phyloP scores from a whole-genome alignment of 2,329 filamentous ascomycete species.

The Trichoderma sp. region DNA sequence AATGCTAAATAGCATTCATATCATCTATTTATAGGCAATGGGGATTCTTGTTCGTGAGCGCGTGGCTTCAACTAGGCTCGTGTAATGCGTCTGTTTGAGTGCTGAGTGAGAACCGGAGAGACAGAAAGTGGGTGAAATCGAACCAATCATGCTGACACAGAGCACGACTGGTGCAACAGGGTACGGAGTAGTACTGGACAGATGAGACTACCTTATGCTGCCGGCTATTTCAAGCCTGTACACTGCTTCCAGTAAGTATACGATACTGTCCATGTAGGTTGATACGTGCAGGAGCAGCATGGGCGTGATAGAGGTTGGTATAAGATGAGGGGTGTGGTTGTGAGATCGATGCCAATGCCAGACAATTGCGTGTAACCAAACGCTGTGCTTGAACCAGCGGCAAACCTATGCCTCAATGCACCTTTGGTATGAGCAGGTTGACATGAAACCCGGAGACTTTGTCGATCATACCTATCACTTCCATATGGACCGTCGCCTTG shows the following conservation, averaged over 20 bases:
- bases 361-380: not conserved
- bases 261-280: not conserved
- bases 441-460: not conserved
- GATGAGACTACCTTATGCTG: not conserved
- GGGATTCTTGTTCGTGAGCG: slow-evolving; percentile 5
- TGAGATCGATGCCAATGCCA: not conserved
- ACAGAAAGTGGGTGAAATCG: not conserved
- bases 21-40: slow-evolving; percentile 21
- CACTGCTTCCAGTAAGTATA: not conserved
- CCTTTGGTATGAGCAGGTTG: not conserved
- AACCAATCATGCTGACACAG: not conserved
- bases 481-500: not conserved
- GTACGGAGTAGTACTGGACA: slow-evolving; percentile 11
- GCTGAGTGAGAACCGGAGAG: slow-evolving; percentile 16
- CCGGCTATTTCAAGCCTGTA: too few species aligned
- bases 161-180: not conserved
- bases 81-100: slow-evolving; percentile 9
- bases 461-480: not conserved
- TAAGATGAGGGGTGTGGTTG: not conserved
- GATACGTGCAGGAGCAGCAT: not conserved
- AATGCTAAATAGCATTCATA: not conserved
- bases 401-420: not conserved
- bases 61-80: slow-evolving; percentile 6
- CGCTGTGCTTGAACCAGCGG: not conserved
- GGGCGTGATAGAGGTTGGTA: too few species aligned